Base-by-base conservation (phyloP, 169 alveolate species). In the Plasmodium fragile region DNA sequence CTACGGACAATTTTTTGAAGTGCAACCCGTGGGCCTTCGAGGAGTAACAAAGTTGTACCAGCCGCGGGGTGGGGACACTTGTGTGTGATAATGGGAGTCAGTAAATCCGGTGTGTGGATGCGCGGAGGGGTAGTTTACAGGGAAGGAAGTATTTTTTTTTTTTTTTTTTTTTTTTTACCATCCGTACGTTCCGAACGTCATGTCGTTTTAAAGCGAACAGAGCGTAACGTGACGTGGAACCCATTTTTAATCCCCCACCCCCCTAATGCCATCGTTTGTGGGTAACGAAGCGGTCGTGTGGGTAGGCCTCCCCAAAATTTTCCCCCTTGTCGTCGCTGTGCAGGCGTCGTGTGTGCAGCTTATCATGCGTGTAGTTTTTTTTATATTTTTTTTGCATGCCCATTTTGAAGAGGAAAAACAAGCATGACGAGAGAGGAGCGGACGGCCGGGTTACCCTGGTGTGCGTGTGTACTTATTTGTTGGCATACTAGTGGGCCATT, bases 1-100 rank as follows among this genome's bases (percentile, higher is more conserved):
- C 97, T 0, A 96, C 96, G 22, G 95, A 95, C 7, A 75, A 94
- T 84, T 97, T 96, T 91, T 90, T 97, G 81, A 96, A 96, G 80
- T 94, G 82, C 18, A 89, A 89, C 36, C 94, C 94, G 30, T 89
- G 94, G 94, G 94, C 94, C 28, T 89, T 89, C 41, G 94, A 89
- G 53, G 94, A 89, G 43, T 89, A 28, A 6, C 53, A 7, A 7
- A 10, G 32, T 34, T 73, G 32, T 34, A 32, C 8, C 28, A 49
- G 22, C 5, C 4, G 55, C 16, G 52, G 55, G 16, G 52, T 11
- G 52, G 18, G 59, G 25, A 49, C 59, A 1, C 59, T 1, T 49
- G 59, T 49, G 59, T 8, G 16, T 10, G 16, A 49, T 49, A 49
- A 16, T 49, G 59, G 59, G 59, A 10, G 16, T 0, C 25, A 49